Base-by-base conservation (phyloP, 140 eudicot genomes). In the Erigeron philadelphicus region DNA sequence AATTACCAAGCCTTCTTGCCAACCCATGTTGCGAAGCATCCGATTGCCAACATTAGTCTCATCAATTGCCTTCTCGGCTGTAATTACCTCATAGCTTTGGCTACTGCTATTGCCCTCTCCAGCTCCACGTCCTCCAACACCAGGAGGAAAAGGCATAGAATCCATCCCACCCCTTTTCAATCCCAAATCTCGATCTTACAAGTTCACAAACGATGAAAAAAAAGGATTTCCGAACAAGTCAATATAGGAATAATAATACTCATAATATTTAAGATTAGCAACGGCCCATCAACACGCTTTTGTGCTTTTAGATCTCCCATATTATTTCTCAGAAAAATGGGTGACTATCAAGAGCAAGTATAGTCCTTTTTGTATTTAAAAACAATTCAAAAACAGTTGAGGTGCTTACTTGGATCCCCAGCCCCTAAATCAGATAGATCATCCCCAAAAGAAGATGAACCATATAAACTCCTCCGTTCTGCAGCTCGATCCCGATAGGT, bases 1-100 rank as follows among this genome's bases (percentile, higher is more conserved):
- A 53, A 71, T 81, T 93, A 93, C 98, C 95, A 75, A 87, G 88
- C 98, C 98, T 82, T 93, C 96, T 54, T 90, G 95, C 98, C 98
- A 93, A 64, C 98, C 98, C 98, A 93, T 93, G 85, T 54, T 93
- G 72, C 98, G 95, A 15, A 93, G 98, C 96, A 93, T 93, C 64
- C 94, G 83, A 68, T 93, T 89, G 57, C 98, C 98, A 45, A 93
- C 96, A 75, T 93, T 93, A 72, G 73, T 89, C 75, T 93, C 98
- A 69, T 93, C 97, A 61, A 93, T 85, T 11, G 98, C 98, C 79
- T 80, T 84, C 70, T 93, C 98, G 8, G 95, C 78, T 56, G 98
- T 93, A 63, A 93, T 93, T 23, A 93, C 96, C 50, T 93, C 95
- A 68, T 79, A 93, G 64, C 76, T 83, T 70, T 80, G 88, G 52